Evolutionary conservation across 2,329 filamentous ascomycete species (phyloP), one percentile per base, ranked within the genome.

Genomic region (Immersiporthe knoxdaviesiana): DNA sequence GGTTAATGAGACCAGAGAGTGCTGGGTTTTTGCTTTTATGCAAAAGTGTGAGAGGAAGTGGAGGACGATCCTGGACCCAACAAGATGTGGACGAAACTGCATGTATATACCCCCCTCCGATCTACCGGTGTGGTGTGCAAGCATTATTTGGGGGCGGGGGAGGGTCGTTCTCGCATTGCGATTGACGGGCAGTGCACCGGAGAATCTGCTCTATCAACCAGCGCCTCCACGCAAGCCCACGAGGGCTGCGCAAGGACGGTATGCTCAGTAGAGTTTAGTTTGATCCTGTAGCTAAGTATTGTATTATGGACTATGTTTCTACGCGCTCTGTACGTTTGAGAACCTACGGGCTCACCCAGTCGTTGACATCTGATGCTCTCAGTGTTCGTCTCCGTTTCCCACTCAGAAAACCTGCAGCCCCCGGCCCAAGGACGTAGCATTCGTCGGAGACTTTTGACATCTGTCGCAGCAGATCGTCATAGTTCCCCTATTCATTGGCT

Each of bases 61-160:
- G 32, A 37, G 56, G 21, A 11, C 2, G 56, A 37, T 2, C 32
- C 18, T 32, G 4, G 56, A n/a, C 21, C 44, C 18, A 47, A n/a
- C 30, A 32, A 37, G 30, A 37, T 18, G 18, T 32, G 44, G 41
- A 54, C 41, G 27, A 44, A 35, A 10, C 62, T 50, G 27, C 21
- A 52, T 37, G 62, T 63, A 63, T 63, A 52, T 63, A 63, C 44
- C 44, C 44, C 27, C 39, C 44, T 18, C 39, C 21, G 39, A 59
- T 30, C 18, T 63, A 27, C 44, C 52, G 52, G 27, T 32, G 14
- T 56, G 52, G 27, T 32, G 14, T 56, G 27, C 27, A 21, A 21
- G 44, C 62, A 63, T 63, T 18, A 30, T 16, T 21, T n/a, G n/a
- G n/a, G n/a, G n/a, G n/a, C n/a, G n/a, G n/a, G 41, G 14, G 24